A percentile compares a stretch with the other conserved stretches of the same genome.
These are phyloP conservation scores for Grosmannia penicillata DNA, from an alignment of 2,329 filamentous ascomycete species.

Conservation along the genomic window DNA sequence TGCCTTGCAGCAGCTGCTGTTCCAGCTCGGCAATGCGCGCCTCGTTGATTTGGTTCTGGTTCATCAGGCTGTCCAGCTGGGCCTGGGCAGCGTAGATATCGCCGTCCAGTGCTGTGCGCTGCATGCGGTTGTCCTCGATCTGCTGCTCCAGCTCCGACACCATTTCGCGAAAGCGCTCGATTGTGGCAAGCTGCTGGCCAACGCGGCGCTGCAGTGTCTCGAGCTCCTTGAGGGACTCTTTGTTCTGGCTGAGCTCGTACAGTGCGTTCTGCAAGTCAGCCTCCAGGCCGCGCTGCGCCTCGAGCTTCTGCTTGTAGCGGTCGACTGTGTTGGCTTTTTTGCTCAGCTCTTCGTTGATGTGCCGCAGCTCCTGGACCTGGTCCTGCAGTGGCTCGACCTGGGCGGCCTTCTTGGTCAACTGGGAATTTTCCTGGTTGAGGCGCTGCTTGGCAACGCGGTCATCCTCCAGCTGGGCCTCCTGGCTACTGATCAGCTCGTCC, in stretches of 20 bases:
- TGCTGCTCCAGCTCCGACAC: conserved; percentile 16
- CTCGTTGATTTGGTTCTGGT: conserved; percentile 32
- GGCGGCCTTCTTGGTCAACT: conserved; percentile 29
- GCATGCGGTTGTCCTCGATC: conserved; percentile 27
- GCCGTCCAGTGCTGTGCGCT: conserved; percentile 24
- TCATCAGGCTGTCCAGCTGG: conserved; percentile 21
- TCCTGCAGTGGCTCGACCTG: conserved; percentile 39
- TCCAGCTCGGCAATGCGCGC: conserved; percentile 42
- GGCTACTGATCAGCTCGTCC: conserved; percentile 54
- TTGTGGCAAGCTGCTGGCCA: conserved; percentile 12
- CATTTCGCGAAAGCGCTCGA: conserved; percentile 14
- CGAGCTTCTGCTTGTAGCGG: conserved; percentile 47
- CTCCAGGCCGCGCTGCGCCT: conserved; percentile 38
- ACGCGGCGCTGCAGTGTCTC: conserved; percentile 20
- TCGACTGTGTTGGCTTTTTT: conserved; percentile 51
- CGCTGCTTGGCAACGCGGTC: conserved; percentile 28
- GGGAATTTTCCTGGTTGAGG: conserved; percentile 32
- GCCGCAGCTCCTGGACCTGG: conserved; percentile 43
- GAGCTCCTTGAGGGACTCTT: conserved; percentile 26
- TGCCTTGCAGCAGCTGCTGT: conserved; percentile 34
- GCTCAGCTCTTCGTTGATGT: conserved; percentile 40
- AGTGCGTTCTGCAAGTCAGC: conserved; percentile 40
- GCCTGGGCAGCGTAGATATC: conserved; percentile 29
- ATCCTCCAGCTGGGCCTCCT: conserved; percentile 51
- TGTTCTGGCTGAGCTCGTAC: conserved; percentile 37